These are phyloP conservation scores for Cicer arietinum DNA, from an alignment of 306 rosid genomes.

Conservation along the genomic window DNA sequence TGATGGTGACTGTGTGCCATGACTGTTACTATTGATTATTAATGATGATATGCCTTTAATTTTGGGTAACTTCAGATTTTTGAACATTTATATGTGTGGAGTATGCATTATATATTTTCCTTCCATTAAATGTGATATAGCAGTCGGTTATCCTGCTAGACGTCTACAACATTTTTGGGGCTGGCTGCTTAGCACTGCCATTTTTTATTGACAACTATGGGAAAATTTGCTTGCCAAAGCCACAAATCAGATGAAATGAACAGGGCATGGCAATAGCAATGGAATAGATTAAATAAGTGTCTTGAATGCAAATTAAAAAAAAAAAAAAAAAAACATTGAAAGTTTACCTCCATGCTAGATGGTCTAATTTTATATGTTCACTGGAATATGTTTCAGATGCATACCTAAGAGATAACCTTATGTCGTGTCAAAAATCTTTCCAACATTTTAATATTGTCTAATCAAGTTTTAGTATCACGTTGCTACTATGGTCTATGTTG, in stretches of 20 bases:
- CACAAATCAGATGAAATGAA: conserved; percentile 11
- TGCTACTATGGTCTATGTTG: conserved; percentile 15
- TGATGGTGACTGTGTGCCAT: not conserved
- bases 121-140: not conserved
- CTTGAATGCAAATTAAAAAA: not conserved
- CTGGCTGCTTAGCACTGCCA: not conserved
- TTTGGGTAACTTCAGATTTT: not conserved
- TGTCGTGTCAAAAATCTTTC: not conserved
- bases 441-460: conserved; percentile 11
- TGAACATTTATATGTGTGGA: conserved; percentile 4
- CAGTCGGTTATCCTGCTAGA: not conserved
- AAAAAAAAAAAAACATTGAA: not conserved
- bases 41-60: not conserved
- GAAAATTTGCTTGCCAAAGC: not conserved
- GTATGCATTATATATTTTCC: conserved; percentile 1
- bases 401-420: conserved; percentile 25
- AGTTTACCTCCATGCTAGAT: not conserved
- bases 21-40: conserved; percentile 6
- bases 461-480: conserved; percentile 20
- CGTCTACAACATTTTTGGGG: conserved; percentile 1
- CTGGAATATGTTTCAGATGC: conserved; percentile 1
- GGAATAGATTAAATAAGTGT: conserved; percentile 31
- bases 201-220: not conserved
- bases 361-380: conserved; percentile 32
- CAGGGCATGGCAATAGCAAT: conserved; percentile 10